phyloP scores from a whole-genome alignment of 495 filamentous ascomycete genomes.

The Trichoderma asperelloides region DNA sequence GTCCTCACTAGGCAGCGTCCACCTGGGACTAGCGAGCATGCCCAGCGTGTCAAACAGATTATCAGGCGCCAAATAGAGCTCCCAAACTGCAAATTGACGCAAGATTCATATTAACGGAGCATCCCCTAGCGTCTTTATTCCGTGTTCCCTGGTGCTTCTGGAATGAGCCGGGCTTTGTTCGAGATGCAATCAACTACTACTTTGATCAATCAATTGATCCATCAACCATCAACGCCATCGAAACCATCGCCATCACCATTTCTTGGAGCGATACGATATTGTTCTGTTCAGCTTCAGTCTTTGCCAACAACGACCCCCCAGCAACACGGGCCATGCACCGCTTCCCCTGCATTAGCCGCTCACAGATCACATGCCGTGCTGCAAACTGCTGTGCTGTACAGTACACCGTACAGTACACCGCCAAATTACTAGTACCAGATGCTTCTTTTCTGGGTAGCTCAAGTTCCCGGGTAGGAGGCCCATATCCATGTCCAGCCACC shows the following conservation, averaged over 20 bases:
- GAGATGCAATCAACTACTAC: too few species aligned
- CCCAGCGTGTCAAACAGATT: constrained; percentile 1
- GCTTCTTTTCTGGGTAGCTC: too few species aligned
- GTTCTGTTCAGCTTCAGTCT: neutral
- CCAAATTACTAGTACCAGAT: neutral
- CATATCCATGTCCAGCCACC: too few species aligned
- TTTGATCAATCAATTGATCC: too few species aligned
- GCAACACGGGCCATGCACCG: neutral
- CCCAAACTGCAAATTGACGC: neutral
- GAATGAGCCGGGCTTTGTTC: too few species aligned
- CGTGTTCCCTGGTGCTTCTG: too few species aligned
- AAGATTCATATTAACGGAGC: neutral
- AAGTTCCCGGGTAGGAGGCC: too few species aligned
- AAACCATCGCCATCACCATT: too few species aligned
- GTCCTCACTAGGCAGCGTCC: neutral
- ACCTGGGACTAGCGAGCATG: neutral
- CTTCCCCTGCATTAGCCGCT: constrained; percentile 3
- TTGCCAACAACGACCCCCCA: neutral
- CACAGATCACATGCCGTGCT: neutral
- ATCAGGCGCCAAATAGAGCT: neutral
- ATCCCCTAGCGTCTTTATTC: too few species aligned
- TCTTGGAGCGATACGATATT: neutral
- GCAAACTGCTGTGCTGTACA: neutral
- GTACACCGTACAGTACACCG: too few species aligned
- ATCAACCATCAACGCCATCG: too few species aligned